Evolutionary conservation across 805 yeast genomes (phyloP), one percentile per base, ranked within the genome.

Genomic region (Candida nanaspora): DNA sequence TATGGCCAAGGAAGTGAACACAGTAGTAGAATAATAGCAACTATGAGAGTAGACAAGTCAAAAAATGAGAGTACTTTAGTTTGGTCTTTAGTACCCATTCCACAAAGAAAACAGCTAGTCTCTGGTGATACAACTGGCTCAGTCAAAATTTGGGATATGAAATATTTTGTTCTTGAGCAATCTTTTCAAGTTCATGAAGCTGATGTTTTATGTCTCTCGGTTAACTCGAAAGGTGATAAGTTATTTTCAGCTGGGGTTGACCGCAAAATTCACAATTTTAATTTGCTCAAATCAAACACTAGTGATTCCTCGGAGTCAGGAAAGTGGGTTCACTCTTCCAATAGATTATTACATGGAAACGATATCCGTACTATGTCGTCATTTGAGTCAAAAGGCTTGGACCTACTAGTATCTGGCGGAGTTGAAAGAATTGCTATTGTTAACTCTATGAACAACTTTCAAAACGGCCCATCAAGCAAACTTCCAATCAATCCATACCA

Each of bases 71-170:
- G 93, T 40, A 88, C 98, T 3, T 68, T 93, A 46, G 93, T 93
- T 7, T 93, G 99, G 99, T 72, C 87, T 28, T 79, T 93, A 1
- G 51, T 72, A 35, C 79, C 80, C 26, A 64, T 89, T 43, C 78
- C 82, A 5, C 57, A 67, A 33, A 73, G 74, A 38, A 69, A 76
- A 41, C 95, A 87, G 58, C 73, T 93, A 43, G 94, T 86, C n/a
- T 79, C 88, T 45, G 98, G 98, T 41, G 99, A 93, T 64, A 88
- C 97, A 6, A 91, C 97, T 1, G 99, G 99, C 2, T 72, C 85
- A 8, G 76, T 93, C 39, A 91, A 91, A 61, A 74, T 93, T 48
- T 93, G 99, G 99, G 96, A 91, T 53, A 69, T 82, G 46, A 72
- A 76, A 37, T 81, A 77, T 49, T 80, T 79, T 49, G 80, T 96